phyloP scores from a whole-genome alignment of 805 yeast species.

The Clavispora vitiphila region DNA sequence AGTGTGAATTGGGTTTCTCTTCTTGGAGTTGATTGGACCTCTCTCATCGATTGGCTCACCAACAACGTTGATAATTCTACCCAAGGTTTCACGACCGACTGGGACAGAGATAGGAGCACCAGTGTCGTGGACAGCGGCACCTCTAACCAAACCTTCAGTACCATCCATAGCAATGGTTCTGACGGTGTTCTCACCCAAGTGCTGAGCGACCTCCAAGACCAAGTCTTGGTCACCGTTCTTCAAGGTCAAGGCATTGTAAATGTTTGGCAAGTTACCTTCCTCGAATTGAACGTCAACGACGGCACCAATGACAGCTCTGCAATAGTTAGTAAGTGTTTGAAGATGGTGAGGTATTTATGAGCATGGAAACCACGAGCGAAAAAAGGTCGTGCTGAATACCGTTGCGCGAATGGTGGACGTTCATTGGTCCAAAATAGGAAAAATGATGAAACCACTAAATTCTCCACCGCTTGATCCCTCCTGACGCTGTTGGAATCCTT shows the following conservation, averaged over 20 bases:
- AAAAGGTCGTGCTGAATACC: not conserved
- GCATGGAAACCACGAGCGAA: not conserved
- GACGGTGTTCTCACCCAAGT: conserved; percentile 99
- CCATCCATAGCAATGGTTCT: conserved; percentile 99
- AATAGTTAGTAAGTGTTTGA: conserved; percentile 27
- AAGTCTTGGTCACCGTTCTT: conserved; percentile 72
- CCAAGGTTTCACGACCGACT: conserved; percentile 98
- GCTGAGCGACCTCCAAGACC: conserved; percentile 98
- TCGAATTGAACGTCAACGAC: conserved; percentile 98
- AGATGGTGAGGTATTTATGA: not conserved
- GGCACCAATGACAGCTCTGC: conserved; percentile 97
- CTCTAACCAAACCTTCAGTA: conserved; percentile 99
- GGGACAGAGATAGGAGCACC: conserved; percentile 99
- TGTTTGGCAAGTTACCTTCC: conserved; percentile 95
- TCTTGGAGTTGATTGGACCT: conserved; percentile 92
- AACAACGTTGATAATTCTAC: conserved; percentile 95
- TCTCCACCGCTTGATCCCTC: no score
- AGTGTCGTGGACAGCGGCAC: conserved; percentile 85
- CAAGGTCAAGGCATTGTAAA: conserved; percentile 92
- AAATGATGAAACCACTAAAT: no score
- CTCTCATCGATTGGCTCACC: conserved; percentile 99
- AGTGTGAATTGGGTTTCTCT: conserved; percentile 97
- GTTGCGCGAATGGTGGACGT: conserved; percentile 5
- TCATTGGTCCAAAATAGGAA: conserved; percentile 5
- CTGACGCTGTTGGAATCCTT: no score